Percentiles rank a stretch among this genome's conserved stretches.
Conservation (phyloP, 495 filamentous ascomycete species). For the Tuber aestivum region DNA sequence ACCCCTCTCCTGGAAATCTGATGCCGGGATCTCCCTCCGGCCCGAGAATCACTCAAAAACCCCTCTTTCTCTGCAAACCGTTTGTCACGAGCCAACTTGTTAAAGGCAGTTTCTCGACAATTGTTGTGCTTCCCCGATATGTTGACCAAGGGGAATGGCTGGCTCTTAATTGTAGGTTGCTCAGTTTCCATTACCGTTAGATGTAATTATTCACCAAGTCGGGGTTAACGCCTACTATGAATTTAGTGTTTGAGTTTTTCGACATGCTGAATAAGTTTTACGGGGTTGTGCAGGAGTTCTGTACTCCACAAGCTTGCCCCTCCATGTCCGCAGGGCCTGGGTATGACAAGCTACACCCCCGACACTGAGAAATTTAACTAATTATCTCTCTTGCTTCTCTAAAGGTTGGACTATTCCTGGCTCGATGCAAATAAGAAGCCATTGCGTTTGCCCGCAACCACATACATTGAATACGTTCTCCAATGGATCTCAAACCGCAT, state of each 20-base stretch:
- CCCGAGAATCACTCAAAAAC: constrained; percentile 38
- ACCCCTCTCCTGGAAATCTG: constrained; percentile 15
- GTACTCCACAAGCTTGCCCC: constrained; percentile 62
- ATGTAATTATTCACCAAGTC: background rate
- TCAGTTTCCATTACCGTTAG: background rate
- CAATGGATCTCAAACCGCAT: constrained; percentile 72
- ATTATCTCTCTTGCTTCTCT: background rate
- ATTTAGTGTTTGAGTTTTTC: constrained; percentile 42
- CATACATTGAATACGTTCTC: constrained; percentile 69
- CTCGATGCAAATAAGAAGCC: constrained; percentile 52
- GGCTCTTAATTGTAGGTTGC: constrained; percentile 47
- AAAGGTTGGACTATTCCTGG: constrained; percentile 69
- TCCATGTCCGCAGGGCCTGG: constrained; percentile 65
- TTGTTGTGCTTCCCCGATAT: constrained; percentile 66
- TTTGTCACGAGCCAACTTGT: constrained; percentile 48
- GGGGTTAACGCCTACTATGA: background rate
- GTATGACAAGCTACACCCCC: constrained; percentile 45
- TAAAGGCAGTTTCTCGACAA: constrained; percentile 71
- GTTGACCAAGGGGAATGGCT: constrained; percentile 73
- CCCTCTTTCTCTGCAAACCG: constrained; percentile 42
- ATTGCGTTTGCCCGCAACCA: constrained; percentile 55
- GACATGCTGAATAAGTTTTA: constrained; percentile 43
- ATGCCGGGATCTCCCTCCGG: constrained; percentile 33
- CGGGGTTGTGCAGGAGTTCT: constrained; percentile 48
- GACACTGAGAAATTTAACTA: background rate